Evolutionary conservation across 2,329 filamentous ascomycete species (phyloP).

Genomic region (Lachnellula subtilissima): DNA sequence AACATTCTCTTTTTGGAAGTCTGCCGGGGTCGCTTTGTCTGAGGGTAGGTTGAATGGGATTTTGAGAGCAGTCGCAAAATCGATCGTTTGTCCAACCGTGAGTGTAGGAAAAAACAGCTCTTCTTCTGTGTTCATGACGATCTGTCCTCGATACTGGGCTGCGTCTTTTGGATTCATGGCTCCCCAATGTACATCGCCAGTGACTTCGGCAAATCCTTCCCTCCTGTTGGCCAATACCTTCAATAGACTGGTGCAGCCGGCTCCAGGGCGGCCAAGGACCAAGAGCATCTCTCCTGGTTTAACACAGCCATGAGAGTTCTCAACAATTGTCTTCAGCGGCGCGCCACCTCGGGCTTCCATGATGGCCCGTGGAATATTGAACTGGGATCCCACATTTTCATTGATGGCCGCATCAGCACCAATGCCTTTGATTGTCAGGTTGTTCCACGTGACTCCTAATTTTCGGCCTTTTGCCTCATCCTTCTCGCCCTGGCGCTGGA

Average conservation of each 20-base stretch:
- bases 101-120: conserved; percentile 47
- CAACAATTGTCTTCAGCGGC: conserved; percentile 59
- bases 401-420: conserved; percentile 28
- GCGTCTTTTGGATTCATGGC: conserved; percentile 38
- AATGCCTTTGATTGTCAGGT: conserved; percentile 29
- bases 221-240: conserved; percentile 64
- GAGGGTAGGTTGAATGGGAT: conserved; percentile 45
- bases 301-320: conserved; percentile 62
- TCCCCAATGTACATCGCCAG: conserved; percentile 56
- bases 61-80: conserved; percentile 54
- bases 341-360: conserved; percentile 52
- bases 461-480: conserved; percentile 30
- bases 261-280: conserved; percentile 63
- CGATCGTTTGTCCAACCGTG: conserved; percentile 47
- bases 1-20: conserved; percentile 37
- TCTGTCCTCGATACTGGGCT: conserved; percentile 49
- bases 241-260: conserved; percentile 66
- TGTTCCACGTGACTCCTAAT: conserved; percentile 29
- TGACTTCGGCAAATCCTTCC: conserved; percentile 51
- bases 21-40: conserved; percentile 38
- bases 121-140: conserved; percentile 51
- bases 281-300: conserved; percentile 70
- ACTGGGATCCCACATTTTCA: conserved; percentile 27
- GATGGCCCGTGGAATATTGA: conserved; percentile 16
- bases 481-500: conserved; percentile 20